Evolutionary conservation across 1,139 yeast species (phyloP), one percentile per base, ranked within the genome.

Genomic region (Yamadazyma siamensis): DNA sequence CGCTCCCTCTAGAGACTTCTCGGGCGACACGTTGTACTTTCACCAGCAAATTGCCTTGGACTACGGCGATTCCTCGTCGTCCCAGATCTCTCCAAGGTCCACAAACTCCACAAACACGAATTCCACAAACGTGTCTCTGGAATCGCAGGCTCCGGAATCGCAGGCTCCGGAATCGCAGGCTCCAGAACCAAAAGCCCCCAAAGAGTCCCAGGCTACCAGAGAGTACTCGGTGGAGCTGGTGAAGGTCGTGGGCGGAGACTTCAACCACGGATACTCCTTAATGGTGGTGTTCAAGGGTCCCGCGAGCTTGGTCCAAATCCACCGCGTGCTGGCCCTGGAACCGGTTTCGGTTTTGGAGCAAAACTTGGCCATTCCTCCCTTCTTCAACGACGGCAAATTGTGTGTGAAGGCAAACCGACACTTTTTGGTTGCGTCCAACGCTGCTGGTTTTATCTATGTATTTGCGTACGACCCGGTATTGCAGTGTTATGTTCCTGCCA

Each of bases 11-110:
- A 30, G 21, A 14, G 34, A 39, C 23, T 38, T 41, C 20, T 56
- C 56, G 22, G 58, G 56, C 15, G 66, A 60, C 26, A 55, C 69
- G 1, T 38, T 72, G 26, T 58, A 57, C 38, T 52, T 71, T 24
- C 42, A 48, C 24, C 35, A 39, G 9, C 52, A 43, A 24, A 52
- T 42, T 23, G 29, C 36, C 17, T 20, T 41, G 9, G 18, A 4
- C 14, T n/a, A n/a, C n/a, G n/a, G n/a, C n/a, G n/a, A 16, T 15
- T 16, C 21, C 20, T 11, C 10, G 3, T 7, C 8, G 21, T 16
- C 19, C 8, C 15, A 15, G n/a, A 25, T 13, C 20, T 4, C 23
- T n/a, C 10, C 9, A 9, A 4, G 9, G 5, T 4, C 26, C 26
- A n/a, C n/a, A n/a, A n/a, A n/a, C n/a, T n/a, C n/a, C n/a, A n/a